A percentile compares a stretch with the other conserved stretches of the same genome.
These are phyloP conservation scores for Dendrobium chrysotoxum DNA, from an alignment of 106 monocot genomes.

Conservation along the genomic window DNA sequence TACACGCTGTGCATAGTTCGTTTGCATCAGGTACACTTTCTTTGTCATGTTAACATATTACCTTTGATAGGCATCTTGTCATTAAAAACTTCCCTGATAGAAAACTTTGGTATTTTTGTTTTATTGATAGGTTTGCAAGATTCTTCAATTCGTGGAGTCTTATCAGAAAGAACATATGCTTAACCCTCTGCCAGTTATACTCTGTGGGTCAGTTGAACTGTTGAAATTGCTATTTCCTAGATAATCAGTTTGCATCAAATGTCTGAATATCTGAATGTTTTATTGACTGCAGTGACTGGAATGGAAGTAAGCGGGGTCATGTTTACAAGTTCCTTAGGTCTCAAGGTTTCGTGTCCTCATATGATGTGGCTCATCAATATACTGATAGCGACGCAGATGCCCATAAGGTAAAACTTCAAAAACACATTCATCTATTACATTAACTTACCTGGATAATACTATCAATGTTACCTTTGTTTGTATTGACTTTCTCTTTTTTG, in stretches of 20 bases:
- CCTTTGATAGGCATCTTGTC: background rate
- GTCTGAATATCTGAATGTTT: background rate
- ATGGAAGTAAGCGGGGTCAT: slow-evolving; percentile 96
- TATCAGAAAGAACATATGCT: slow-evolving; percentile 86
- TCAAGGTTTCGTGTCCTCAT: slow-evolving; percentile 93
- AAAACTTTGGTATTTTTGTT: background rate
- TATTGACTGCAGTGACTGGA: slow-evolving; percentile 73
- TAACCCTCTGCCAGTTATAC: slow-evolving; percentile 70
- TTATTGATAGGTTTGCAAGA: slow-evolving; percentile 68
- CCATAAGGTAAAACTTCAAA: slow-evolving; percentile 54
- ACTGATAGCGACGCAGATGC: slow-evolving; percentile 92
- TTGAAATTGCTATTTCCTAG: background rate
- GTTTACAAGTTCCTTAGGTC: slow-evolving; percentile 97
- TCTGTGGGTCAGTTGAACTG: slow-evolving; percentile 70
- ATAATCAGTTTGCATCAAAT: background rate
- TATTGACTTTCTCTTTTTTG: background rate
- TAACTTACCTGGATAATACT: background rate
- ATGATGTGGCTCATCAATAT: slow-evolving; percentile 90
- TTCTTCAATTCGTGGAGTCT: slow-evolving; percentile 87
- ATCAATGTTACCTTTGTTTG: background rate
- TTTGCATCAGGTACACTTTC: slow-evolving; percentile 65
- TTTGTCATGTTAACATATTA: background rate
- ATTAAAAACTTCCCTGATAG: background rate
- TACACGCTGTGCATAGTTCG: slow-evolving; percentile 68
- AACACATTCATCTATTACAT: background rate